Evolutionary conservation across 495 filamentous ascomycete genomes (phyloP).

Genomic region (Podospora pseudopauciseta): DNA sequence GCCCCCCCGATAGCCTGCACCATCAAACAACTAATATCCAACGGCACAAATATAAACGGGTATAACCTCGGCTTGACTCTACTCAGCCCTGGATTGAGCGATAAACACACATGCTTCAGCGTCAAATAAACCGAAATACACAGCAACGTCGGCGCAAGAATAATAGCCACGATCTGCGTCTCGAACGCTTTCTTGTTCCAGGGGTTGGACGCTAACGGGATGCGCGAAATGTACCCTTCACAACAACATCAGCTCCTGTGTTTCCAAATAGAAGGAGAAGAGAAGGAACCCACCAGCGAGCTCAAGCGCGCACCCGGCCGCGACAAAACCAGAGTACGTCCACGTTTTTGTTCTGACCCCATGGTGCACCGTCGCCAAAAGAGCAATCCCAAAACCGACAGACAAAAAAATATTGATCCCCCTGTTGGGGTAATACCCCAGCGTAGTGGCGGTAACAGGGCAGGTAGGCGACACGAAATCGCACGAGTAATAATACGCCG

Average conservation of each 20-base stretch:
- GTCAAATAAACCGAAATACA: conserved; percentile 65
- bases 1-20: conserved; percentile 64
- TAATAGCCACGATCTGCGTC: conserved; percentile 64
- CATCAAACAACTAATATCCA: conserved; percentile 60
- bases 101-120: conserved; percentile 60
- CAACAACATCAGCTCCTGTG: no score
- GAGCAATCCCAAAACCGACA: conserved; percentile 51
- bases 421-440: conserved; percentile 64
- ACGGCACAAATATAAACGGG: conserved; percentile 62
- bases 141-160: conserved; percentile 62
- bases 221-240: conserved; percentile 57
- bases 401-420: conserved; percentile 61
- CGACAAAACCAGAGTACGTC: conserved; percentile 55
- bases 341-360: conserved; percentile 59
- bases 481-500: conserved; percentile 42
- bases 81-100: conserved; percentile 52
- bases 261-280: neutral
- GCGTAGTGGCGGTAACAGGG: conserved; percentile 57
- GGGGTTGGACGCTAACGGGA: conserved; percentile 58
- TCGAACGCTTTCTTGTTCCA: conserved; percentile 59
- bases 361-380: conserved; percentile 43
- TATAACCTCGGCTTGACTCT: conserved; percentile 55
- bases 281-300: conserved; percentile 31
- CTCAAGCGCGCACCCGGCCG: conserved; percentile 43
- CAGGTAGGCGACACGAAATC: conserved; percentile 48